phyloP scores from a whole-genome alignment of 2,329 filamentous ascomycete genomes.

The Cordyceps cateniannulata region DNA sequence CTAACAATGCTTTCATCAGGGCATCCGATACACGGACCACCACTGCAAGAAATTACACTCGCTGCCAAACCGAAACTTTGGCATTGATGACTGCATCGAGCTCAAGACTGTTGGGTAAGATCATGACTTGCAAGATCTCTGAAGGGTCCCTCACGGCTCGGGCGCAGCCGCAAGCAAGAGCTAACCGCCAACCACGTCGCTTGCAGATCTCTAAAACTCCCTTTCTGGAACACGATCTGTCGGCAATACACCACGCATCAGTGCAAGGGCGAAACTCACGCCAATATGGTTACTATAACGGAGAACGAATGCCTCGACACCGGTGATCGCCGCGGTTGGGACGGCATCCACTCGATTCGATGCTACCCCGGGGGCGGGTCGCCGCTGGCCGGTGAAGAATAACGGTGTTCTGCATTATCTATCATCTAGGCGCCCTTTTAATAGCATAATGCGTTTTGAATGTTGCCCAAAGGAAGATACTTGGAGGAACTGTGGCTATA shows the following conservation, averaged over 20 bases:
- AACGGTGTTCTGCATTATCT: too few relatives aligned
- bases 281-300: not conserved
- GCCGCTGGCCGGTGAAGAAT: too few relatives aligned
- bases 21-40: not conserved
- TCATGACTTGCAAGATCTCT: not conserved
- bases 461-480: too few relatives aligned
- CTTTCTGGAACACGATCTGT: not conserved
- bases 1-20: not conserved
- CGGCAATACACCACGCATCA: not conserved
- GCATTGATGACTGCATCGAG: not conserved
- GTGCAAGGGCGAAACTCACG: not conserved
- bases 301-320: not conserved
- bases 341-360: not conserved
- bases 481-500: too few relatives aligned
- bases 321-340: not conserved
- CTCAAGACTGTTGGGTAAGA: not conserved
- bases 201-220: not conserved
- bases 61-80: not conserved
- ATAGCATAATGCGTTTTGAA: too few relatives aligned
- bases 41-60: not conserved
- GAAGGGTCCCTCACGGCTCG: too few relatives aligned
- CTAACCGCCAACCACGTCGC: not conserved
- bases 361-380: not conserved
- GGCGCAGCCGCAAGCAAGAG: not conserved
- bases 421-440: not conserved